Evolutionary conservation across 1,139 yeast species (phyloP), one percentile per base, ranked within the genome.

Genomic region (Taiozyma onychis): DNA sequence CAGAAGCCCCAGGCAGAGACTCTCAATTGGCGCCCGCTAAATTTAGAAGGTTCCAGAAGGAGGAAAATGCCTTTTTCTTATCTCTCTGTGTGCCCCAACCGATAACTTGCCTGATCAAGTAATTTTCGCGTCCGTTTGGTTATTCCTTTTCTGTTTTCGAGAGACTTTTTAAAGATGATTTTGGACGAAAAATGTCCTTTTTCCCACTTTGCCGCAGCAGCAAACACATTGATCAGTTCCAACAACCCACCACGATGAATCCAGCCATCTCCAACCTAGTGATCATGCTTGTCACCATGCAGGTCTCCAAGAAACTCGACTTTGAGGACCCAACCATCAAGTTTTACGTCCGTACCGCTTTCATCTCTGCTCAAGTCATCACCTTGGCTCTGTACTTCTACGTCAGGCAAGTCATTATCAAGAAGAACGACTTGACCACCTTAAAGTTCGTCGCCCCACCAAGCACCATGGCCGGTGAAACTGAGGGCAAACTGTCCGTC

Each of bases 231-330:
- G 18, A 2, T 24, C 26, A 24, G 26, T 24, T 6, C n/a, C 13
- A 13, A 2, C 34, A 30, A 13, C 34, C 34, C 16, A 4, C 18
- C 16, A 49, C 42, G 50, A 47, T 50, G 43, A 88, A 88, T 67
- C 95, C 99, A 48, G 96, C 96, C 61, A 75, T 90, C 59, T 73
- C 90, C 60, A 91, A 93, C 74, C 74, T 93, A 64, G 88, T 78
- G 62, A 74, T 93, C 80, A 91, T 91, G 97, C 86, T 93, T 68
- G 85, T 85, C 77, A 88, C 90, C 90, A 93, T 91, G 97, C 98
- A 93, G 73, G 86, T 90, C 57, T 82, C 97, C 59, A 89, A 90
- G 73, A 82, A 81, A 68, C 77, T 93, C 58, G 95, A 93, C 70
- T 84, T 91, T 73, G 98, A 91, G 69, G 81, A 93, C 71, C 93